Base-by-base conservation (phyloP, 768 basidiomycete genomes). In the Mycena amicta region DNA sequence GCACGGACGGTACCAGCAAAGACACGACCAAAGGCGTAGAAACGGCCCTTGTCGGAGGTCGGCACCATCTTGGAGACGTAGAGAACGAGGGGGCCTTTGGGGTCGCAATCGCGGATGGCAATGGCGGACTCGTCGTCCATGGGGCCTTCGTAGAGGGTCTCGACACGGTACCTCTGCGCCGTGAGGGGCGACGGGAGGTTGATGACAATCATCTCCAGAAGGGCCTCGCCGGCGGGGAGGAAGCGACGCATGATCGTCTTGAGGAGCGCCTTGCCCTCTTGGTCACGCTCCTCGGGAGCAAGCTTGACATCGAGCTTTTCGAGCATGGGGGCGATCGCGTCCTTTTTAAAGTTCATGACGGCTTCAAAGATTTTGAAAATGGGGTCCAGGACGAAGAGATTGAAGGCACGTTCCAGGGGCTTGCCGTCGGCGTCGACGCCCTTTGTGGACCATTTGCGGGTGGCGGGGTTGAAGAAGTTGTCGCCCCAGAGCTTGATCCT, bases 31-130 rank as follows among this genome's bases (percentile, higher is more conserved):
- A 99, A 99, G 61, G 97, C 97, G 77, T 98, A 98, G 91, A 98
- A 99, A 60, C 97, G 95, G 70, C 97, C 97, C 80, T 98, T 98
- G 77, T 99, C 97, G 67, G 97, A 97, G 40, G 97, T 98, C 62
- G 97, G 97, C 69, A 98, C 97, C 97, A 99, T 98, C 88, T 98
- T 98, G 66, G 97, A 98, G 79, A 99, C 83, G 78, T 99, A 99
- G 63, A 96, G 86, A 71, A 98, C 95, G 62, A 99, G 90, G 64
- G 97, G 97, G 52, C 88, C 97, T 45, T 88, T 89, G 74, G 97
- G 90, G 78, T 98, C 93, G 74, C 97, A 99, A 74, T 98, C 95
- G 53, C 97, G 89, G 81, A 99, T 95, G 80, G 87, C 93, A 66
- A 98, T 93, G 66, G 97, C 97, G 59, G 93, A 97, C 78, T 99